Conservation (phyloP, 169 alveolate genomes). For the Toxoplasma gondii region DNA sequence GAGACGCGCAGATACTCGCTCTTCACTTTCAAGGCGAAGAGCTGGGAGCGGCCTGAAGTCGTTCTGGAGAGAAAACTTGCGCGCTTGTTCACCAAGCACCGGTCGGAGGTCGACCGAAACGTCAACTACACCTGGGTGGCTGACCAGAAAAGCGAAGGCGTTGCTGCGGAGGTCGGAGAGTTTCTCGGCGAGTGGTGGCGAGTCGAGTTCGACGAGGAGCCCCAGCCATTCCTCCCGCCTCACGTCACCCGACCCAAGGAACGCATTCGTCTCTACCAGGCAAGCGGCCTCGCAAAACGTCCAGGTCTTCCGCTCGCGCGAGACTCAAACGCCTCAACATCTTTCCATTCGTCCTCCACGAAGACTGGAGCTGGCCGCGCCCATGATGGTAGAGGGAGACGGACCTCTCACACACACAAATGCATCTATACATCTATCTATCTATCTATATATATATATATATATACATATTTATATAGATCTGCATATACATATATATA, state of each 20-base stretch:
- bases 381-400: no score
- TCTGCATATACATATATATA: not conserved
- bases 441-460: no score
- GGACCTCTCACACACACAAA: no score
- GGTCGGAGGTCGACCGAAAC: not conserved
- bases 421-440: no score
- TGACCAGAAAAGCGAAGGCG: constrained; percentile 35
- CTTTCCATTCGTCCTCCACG: no score
- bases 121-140: constrained; percentile 55
- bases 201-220: constrained; percentile 73
- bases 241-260: constrained; percentile 80
- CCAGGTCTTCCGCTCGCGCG: not conserved
- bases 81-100: constrained; percentile 40
- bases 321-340: no score
- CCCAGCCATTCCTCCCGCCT: constrained; percentile 77
- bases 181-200: constrained; percentile 80
- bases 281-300: not conserved
- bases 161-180: constrained; percentile 72
- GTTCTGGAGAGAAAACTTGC: constrained; percentile 70
- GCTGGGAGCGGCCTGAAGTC: constrained; percentile 77
- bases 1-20: constrained; percentile 72
- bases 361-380: no score
- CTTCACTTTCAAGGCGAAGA: constrained; percentile 70
- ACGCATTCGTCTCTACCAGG: constrained; percentile 74
- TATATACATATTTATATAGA: no score